Conservation (phyloP, 768 basidiomycete species). For the Leccinum broughii region DNA sequence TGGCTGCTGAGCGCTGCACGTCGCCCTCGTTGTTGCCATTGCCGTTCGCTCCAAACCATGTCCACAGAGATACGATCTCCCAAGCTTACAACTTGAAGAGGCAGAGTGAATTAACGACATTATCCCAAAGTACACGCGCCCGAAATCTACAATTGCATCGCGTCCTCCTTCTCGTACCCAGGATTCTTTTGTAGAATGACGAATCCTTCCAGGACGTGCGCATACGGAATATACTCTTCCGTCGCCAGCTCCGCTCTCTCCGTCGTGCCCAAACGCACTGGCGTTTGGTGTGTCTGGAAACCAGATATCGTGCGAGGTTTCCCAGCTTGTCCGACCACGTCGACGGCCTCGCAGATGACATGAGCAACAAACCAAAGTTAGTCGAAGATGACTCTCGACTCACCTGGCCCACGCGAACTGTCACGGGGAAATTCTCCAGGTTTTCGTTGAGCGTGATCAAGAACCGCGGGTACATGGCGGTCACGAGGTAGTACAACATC, state of each 20-base stretch:
- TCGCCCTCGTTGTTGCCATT: too few species aligned
- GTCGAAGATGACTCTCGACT: slow-evolving; percentile 18
- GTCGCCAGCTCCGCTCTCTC: slow-evolving; percentile 96
- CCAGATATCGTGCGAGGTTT: neutral
- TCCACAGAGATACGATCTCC: too few species aligned
- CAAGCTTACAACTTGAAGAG: too few species aligned
- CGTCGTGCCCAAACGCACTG: slow-evolving; percentile 91
- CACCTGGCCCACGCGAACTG: slow-evolving; percentile 92
- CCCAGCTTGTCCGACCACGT: slow-evolving; percentile 58
- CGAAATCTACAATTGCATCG: slow-evolving; percentile 66
- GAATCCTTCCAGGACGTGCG: slow-evolving; percentile 88
- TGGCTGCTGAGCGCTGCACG: too few species aligned
- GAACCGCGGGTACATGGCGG: slow-evolving; percentile 98
- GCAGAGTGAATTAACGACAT: neutral
- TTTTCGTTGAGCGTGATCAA: slow-evolving; percentile 95
- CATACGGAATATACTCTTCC: slow-evolving; percentile 93
- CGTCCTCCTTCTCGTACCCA: slow-evolving; percentile 83
- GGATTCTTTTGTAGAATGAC: slow-evolving; percentile 92
- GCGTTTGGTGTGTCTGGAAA: slow-evolving; percentile 96
- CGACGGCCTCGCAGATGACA: slow-evolving; percentile 65
- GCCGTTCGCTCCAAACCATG: too few species aligned
- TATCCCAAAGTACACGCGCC: slow-evolving; percentile 6
- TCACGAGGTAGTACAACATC: slow-evolving; percentile 96
- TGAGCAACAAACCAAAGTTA: slow-evolving; percentile 3
- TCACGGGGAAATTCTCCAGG: slow-evolving; percentile 81